phyloP scores from a whole-genome alignment of 495 filamentous ascomycete genomes.

The Neurospora terricola region DNA sequence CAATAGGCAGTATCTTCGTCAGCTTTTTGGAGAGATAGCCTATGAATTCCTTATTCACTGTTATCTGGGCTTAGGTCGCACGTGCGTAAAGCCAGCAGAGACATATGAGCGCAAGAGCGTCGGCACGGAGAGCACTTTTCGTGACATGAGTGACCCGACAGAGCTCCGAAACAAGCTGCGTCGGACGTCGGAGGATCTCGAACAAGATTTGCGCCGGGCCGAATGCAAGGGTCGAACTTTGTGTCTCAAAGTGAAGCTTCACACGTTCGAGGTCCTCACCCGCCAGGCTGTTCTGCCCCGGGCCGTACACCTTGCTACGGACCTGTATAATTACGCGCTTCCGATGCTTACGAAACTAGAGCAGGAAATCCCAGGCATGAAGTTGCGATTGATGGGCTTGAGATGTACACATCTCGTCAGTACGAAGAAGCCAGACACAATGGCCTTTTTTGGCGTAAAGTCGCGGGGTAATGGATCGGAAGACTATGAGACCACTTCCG shows the following conservation, averaged over 20 bases:
- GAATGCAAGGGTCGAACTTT: conserved; percentile 84
- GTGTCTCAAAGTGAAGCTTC: conserved; percentile 85
- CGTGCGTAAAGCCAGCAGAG: conserved; percentile 75
- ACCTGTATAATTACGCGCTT: conserved; percentile 69
- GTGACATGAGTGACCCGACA: conserved; percentile 59
- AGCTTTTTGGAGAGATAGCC: conserved; percentile 84
- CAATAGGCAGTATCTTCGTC: conserved; percentile 57
- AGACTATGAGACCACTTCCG: conserved; percentile 1
- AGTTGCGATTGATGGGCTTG: conserved; percentile 77
- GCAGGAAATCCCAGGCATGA: conserved; percentile 74
- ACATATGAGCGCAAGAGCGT: conserved; percentile 90
- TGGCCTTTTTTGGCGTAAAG: conserved; percentile 70
- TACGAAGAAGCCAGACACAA: conserved; percentile 60
- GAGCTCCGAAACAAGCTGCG: conserved; percentile 70
- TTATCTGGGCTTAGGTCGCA: conserved; percentile 83
- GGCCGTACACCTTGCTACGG: conserved; percentile 61
- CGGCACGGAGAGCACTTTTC: conserved; percentile 87
- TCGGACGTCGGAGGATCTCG: conserved; percentile 73
- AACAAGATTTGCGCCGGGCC: conserved; percentile 71
- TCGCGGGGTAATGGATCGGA: conserved; percentile 10
- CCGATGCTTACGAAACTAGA: conserved; percentile 83
- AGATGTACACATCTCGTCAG: conserved; percentile 79
- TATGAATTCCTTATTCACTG: conserved; percentile 77
- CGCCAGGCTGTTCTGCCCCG: conserved; percentile 67
- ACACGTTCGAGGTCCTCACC: conserved; percentile 85